These are phyloP conservation scores for Citrullus colocynthis DNA, from an alignment of 306 rosid genomes.

Conservation along the genomic window DNA sequence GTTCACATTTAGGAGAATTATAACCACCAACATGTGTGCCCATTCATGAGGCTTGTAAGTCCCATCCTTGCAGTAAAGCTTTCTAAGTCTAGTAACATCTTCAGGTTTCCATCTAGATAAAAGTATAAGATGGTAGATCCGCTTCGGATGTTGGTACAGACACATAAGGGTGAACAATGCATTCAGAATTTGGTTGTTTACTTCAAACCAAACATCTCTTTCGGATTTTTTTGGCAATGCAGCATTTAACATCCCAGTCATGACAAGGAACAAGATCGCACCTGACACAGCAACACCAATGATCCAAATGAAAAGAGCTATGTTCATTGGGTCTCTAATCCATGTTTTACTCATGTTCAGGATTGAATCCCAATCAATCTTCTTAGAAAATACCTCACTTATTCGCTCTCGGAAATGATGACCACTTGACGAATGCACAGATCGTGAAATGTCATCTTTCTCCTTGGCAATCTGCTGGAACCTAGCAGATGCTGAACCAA, in stretches of 20 bases:
- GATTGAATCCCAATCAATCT: conserved; percentile 57
- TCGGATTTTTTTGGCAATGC: conserved; percentile 49
- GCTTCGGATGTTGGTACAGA: conserved; percentile 77
- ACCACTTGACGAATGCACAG: conserved; percentile 36
- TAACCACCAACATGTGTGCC: conserved; percentile 86
- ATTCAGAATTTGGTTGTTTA: conserved; percentile 85
- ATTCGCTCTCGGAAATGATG: conserved; percentile 38
- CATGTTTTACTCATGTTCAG: conserved; percentile 43
- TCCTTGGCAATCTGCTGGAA: conserved; percentile 42
- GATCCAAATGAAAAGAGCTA: conserved; percentile 79
- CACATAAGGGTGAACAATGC: conserved; percentile 90
- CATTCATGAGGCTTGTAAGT: conserved; percentile 84
- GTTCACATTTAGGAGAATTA: conserved; percentile 64
- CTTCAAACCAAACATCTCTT: conserved; percentile 79
- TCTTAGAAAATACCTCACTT: conserved; percentile 30
- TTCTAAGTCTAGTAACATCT: conserved; percentile 54
- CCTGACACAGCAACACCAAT: conserved; percentile 72
- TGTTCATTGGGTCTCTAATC: conserved; percentile 70
- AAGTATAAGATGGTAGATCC: conserved; percentile 71
- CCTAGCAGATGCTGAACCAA: conserved; percentile 67
- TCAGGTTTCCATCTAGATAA: conserved; percentile 59
- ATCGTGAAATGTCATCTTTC: conserved; percentile 54
- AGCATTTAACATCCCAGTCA: conserved; percentile 80
- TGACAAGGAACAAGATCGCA: conserved; percentile 76
- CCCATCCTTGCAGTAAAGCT: conserved; percentile 69